phyloP scores from a whole-genome alignment of 192 early-diverging fungal genomes.

The Diversispora eburnea region DNA sequence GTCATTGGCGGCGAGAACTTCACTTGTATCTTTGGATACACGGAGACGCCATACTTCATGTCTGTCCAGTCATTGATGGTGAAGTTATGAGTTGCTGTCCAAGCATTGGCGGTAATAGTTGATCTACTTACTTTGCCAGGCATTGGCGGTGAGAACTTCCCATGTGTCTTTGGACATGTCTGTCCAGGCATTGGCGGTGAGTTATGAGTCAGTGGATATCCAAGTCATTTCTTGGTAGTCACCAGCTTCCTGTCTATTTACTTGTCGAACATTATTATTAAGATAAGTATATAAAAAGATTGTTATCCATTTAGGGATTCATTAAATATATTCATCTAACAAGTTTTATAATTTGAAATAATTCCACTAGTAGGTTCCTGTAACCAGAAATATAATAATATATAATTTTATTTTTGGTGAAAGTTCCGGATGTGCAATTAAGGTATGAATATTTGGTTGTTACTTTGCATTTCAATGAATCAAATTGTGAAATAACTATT shows the following conservation, averaged over 20 bases:
- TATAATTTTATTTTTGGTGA: no score
- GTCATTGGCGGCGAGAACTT: slow-evolving; percentile 3
- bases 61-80: slow-evolving; percentile 5
- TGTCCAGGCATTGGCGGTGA: slow-evolving; percentile 13
- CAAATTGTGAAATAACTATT: no score
- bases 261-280: no score
- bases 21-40: neutral
- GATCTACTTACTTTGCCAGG: neutral
- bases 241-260: neutral
- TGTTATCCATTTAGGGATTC: no score
- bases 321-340: no score
- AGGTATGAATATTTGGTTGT: no score
- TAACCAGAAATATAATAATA: no score
- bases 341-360: no score
- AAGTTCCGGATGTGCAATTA: no score
- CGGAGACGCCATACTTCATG: slow-evolving; percentile 10
- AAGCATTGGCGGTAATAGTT: neutral
- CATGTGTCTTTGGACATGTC: slow-evolving; percentile 3
- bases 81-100: neutral
- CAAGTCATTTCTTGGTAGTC: slow-evolving; percentile 10
- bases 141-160: slow-evolving; percentile 9
- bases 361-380: no score
- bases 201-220: slow-evolving; percentile 12
- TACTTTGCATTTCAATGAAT: no score
- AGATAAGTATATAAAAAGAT: no score